Evolutionary conservation across 2,329 filamentous ascomycete genomes (phyloP).

Genomic region (Claviceps citrina): DNA sequence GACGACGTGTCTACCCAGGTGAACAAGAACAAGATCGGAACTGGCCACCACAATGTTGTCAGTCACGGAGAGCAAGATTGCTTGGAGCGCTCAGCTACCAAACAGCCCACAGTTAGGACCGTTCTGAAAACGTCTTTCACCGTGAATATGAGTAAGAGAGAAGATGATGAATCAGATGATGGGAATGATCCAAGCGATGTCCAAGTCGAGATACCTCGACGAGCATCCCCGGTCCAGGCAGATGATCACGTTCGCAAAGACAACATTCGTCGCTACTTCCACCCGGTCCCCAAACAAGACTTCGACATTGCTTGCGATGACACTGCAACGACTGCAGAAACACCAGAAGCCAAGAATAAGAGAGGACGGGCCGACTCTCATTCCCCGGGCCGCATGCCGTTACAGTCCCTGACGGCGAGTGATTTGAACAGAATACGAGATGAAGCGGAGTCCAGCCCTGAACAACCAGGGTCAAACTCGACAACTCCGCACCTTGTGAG

Average conservation of each 20-base stretch:
- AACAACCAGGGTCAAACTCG: slow-evolving; percentile 2
- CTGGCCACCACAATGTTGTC: not conserved
- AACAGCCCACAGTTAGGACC: not conserved
- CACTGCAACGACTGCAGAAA: slow-evolving; percentile 14
- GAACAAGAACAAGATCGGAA: not conserved
- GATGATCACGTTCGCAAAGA: slow-evolving; percentile 5
- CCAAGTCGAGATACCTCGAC: slow-evolving; percentile 14
- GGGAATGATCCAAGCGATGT: slow-evolving; percentile 9
- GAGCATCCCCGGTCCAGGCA: not conserved
- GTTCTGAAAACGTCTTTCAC: slow-evolving; percentile 16
- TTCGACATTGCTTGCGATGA: slow-evolving; percentile 22
- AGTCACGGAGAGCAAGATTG: not conserved
- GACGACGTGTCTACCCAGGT: not conserved
- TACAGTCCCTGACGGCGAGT: slow-evolving; percentile 8
- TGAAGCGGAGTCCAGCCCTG: slow-evolving; percentile 6
- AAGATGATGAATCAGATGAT: slow-evolving; percentile 18
- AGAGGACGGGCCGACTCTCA: not conserved
- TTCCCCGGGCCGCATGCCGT: slow-evolving; percentile 4
- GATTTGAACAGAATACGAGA: slow-evolving; percentile 10
- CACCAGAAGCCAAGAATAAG: not conserved
- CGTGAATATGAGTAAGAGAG: slow-evolving; percentile 20
- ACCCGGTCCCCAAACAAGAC: slow-evolving; percentile 9
- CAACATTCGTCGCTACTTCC: slow-evolving; percentile 19
- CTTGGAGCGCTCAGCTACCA: not conserved
- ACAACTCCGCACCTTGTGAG: not conserved